Percentiles rank a stretch among this genome's conserved stretches.
Conservation (phyloP, 2,329 filamentous ascomycete species). For the Xylariomycetidae sp. region DNA sequence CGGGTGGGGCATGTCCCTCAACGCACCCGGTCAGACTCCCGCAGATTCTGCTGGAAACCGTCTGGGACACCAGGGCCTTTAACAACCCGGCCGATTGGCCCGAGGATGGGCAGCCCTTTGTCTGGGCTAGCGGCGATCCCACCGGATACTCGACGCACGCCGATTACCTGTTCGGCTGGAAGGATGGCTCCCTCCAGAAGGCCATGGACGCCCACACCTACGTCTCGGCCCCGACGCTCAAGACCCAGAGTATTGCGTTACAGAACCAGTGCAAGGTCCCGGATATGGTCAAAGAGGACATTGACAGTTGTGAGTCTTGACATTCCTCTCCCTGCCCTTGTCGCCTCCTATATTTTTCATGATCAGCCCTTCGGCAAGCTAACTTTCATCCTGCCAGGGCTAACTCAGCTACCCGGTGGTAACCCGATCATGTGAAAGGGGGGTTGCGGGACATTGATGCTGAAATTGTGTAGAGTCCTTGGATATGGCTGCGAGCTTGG, state of each 20-base stretch:
- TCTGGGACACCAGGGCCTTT: constrained; percentile 22
- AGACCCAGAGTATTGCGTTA: constrained; percentile 17
- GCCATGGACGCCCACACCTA: constrained; percentile 33
- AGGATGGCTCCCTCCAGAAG: constrained; percentile 35
- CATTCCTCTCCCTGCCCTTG: background rate
- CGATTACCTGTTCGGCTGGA: constrained; percentile 41
- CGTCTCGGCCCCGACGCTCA: constrained; percentile 23
- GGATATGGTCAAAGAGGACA: constrained; percentile 21
- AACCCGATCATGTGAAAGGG: constrained; percentile 11
- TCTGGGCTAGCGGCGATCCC: constrained; percentile 34
- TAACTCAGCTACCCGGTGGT: constrained; percentile 16
- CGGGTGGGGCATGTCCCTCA: constrained; percentile 38
- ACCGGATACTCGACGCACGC: constrained; percentile 35
- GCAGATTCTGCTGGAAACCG: constrained; percentile 38
- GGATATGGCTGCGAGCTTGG: too few relatives aligned
- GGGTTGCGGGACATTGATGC: too few relatives aligned
- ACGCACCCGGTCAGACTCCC: constrained; percentile 36
- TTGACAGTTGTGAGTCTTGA: constrained; percentile 21
- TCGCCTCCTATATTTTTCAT: background rate
- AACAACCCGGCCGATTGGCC: constrained; percentile 21
- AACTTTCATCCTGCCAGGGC: constrained; percentile 11
- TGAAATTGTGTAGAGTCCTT: too few relatives aligned
- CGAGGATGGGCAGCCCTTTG: constrained; percentile 27
- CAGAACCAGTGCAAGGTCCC: constrained; percentile 25
- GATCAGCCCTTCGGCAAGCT: constrained; percentile 1